Percentiles rank a stretch among this genome's conserved stretches.
Evolutionary conservation across 1,139 yeast species (phyloP).

Genomic region (Casaregolazyma suthepensis): DNA sequence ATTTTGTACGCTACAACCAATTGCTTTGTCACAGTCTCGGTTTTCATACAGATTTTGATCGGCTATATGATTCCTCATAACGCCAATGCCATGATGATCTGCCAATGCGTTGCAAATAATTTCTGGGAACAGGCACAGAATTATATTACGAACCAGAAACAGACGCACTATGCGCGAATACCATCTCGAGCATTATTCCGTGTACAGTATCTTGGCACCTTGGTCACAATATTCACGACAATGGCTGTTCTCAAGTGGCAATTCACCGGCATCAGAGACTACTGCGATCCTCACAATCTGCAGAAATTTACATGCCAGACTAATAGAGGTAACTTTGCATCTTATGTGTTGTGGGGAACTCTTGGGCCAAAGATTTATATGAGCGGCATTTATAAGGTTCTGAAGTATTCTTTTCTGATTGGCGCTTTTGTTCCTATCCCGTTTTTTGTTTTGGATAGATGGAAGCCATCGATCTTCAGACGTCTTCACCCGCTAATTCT

Average conservation of each 20-base stretch:
- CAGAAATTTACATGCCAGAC: constrained; percentile 31
- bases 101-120: constrained; percentile 55
- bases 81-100: constrained; percentile 51
- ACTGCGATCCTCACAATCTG: constrained; percentile 41
- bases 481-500: constrained; percentile 44
- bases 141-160: constrained; percentile 47
- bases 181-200: constrained; percentile 59
- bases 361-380: constrained; percentile 61
- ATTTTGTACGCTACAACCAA: constrained; percentile 48
- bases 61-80: constrained; percentile 62
- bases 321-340: constrained; percentile 38
- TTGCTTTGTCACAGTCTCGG: constrained; percentile 46
- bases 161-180: constrained; percentile 50
- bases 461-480: constrained; percentile 35
- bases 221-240: constrained; percentile 37
- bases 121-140: constrained; percentile 52
- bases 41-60: constrained; percentile 48
- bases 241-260: constrained; percentile 52
- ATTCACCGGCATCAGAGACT: constrained; percentile 39
- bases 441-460: constrained; percentile 36
- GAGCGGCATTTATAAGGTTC: constrained; percentile 39
- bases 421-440: constrained; percentile 44
- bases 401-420: constrained; percentile 46
- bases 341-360: constrained; percentile 45
- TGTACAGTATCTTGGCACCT: constrained; percentile 45